Base-by-base conservation (phyloP, 2,329 filamentous ascomycete species). In the Fusarium chlamydosporum region DNA sequence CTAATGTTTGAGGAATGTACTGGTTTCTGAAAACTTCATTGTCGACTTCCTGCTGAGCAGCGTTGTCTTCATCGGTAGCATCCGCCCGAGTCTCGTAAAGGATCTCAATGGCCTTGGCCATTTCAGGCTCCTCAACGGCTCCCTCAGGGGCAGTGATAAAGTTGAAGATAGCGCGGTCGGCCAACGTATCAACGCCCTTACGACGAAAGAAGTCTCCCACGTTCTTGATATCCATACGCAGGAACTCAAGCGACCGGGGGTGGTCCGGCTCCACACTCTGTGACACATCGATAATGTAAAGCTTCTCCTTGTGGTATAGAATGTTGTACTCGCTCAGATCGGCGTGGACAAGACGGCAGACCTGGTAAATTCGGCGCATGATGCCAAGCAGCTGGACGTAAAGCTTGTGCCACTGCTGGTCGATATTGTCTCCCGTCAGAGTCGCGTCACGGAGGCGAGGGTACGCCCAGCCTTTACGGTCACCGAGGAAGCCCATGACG, bases 211-310 rank as follows among this genome's bases (percentile, higher is more conserved):
- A 99, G 78, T 97, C 93, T 23, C 89, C 91, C 2, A 97, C 89
- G 76, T 99, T 99, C 85, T 97, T 98, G 80, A 99, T 94, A 77
- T 99, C 96, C 94, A 97, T 98, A 34, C 96, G 90, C 73, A 99
- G 80, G 77, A 99, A 99, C 77, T 98, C 95, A 31, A 97, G 85
- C 3, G 92, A 95, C 60, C 93, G 88, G 0, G 96, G 96, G 79
- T 99, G 96, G 73, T 98, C 95, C 72, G 96, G 94, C 82, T 98
- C 96, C 20, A 99, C 96, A 76, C 92, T 96, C 82, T 99, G 96
- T 57, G 93, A 97, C 42, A 99, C 96, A 80, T 99, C 96, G 78
- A 99, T 99, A 75, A 99, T 91, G 84, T 93, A 97, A 1, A 97
- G 88, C 73, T 88, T 89, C 61, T 88, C 85, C 58, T 93, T 86